Base-by-base conservation (phyloP, 2,329 filamentous ascomycete genomes). In the Aspergillus pseudonomiae region DNA sequence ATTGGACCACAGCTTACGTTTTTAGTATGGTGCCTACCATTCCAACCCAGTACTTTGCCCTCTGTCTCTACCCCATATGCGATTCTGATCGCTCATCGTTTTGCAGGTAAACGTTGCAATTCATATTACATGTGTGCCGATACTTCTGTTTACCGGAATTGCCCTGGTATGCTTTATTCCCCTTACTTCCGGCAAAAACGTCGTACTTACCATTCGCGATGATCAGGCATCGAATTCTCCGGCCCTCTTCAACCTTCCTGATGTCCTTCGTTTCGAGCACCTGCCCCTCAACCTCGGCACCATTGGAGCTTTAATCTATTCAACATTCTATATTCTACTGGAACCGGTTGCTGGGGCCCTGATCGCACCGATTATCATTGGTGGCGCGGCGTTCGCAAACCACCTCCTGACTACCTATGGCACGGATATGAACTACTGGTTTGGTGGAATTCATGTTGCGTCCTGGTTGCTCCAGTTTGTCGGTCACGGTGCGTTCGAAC, bases 381-480 rank as follows among this genome's bases (percentile, higher is more conserved):
- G 82, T 24, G 88, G 87, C 60, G 90, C 93, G 11, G 93, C 92
- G 4, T 88, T 86, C 62, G 86, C 86, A 63, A 96, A 97, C 77
- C 87, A 93, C 70, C 82, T 95, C 57, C 87, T 91, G 21, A 82
- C 85, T 26, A 85, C 87, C 32, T 86, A 89, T 73, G 87, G 87
- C 43, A 79, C 79, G 65, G 82, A 80, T 2, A 87, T 84, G 50
- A 89, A 88, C 72, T 86, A 86, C 72, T 88, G 84, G 80, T 91
- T 92, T 45, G 82, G 90, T 21, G 88, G 82, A 4, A 78, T 93
- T 50, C 90, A 96, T 70, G 76, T 93, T 52, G 81, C 89, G 54
- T 89, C 88, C 65, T 99, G 95, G 95, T 82, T 97, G 61, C 84
- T 89, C 57, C 95, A 99, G 76, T 97, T 99, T 74, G 72, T 98